These are phyloP conservation scores for Stachybotrys echinatus DNA, from an alignment of 2,329 filamentous ascomycete species.

Conservation along the genomic window DNA sequence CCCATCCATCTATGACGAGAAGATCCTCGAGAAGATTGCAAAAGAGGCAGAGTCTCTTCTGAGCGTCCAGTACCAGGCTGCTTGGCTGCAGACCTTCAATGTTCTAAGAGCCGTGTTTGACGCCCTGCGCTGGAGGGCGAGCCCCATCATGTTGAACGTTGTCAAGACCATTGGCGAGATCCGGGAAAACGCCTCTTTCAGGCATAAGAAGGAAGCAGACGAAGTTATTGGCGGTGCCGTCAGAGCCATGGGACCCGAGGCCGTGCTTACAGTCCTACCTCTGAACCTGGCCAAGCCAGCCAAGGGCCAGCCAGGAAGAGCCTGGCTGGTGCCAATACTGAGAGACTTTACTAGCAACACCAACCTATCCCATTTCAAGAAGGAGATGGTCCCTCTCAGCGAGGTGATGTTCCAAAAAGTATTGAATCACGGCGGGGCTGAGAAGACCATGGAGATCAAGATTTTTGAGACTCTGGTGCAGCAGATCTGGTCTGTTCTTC, in stretches of 20 bases:
- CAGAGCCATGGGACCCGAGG: constrained; percentile 82
- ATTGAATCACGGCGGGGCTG: constrained; percentile 70
- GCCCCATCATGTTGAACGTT: constrained; percentile 70
- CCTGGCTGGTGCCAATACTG: constrained; percentile 91
- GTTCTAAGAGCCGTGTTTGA: constrained; percentile 86
- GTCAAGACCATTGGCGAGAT: constrained; percentile 80
- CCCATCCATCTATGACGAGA: constrained; percentile 89
- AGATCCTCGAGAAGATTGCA: constrained; percentile 75
- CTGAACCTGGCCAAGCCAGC: constrained; percentile 77
- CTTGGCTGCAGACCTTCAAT: constrained; percentile 92
- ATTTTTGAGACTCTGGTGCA: constrained; percentile 96
- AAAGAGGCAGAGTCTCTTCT: constrained; percentile 69
- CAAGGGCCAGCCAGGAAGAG: constrained; percentile 74
- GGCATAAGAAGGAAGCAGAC: constrained; percentile 92
- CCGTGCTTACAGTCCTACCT: constrained; percentile 75
- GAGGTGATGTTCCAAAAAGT: constrained; percentile 86
- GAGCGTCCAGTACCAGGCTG: constrained; percentile 85
- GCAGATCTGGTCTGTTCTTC: constrained; percentile 90
- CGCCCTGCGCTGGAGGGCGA: constrained; percentile 75
- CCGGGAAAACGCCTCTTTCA: constrained; percentile 80
- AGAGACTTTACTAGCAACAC: constrained; percentile 89
- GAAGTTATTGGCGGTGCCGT: constrained; percentile 84
- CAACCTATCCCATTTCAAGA: constrained; percentile 75
- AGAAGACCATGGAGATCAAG: constrained; percentile 95
- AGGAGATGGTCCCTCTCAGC: constrained; percentile 83